These are phyloP conservation scores for Pseudoneurospora amorphoporcata DNA, from an alignment of 495 filamentous ascomycete genomes.

Conservation along the genomic window DNA sequence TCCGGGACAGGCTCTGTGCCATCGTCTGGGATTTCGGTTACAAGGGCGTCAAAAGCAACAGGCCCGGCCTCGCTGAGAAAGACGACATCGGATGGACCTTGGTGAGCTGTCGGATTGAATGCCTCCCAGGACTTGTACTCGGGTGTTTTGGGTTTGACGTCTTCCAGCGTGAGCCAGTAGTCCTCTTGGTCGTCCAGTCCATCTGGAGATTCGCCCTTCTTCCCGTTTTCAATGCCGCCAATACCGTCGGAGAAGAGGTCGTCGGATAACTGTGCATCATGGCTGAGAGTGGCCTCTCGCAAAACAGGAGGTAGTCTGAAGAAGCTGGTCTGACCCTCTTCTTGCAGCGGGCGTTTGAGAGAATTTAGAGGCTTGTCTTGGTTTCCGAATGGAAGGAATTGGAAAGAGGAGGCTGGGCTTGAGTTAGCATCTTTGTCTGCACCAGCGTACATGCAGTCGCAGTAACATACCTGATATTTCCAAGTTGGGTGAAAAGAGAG, in stretches of 20 bases:
- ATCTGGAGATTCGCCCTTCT: not conserved
- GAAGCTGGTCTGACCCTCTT: slow-evolving; percentile 14
- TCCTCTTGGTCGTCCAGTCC: slow-evolving; percentile 24
- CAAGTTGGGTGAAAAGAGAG: slow-evolving; percentile 17
- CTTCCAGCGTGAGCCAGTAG: slow-evolving; percentile 42
- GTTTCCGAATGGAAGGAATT: not conserved
- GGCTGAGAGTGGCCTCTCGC: slow-evolving; percentile 8
- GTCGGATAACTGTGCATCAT: not conserved
- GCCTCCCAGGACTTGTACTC: slow-evolving; percentile 64
- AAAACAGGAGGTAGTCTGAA: slow-evolving; percentile 31
- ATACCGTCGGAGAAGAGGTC: not conserved
- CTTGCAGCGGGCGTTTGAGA: not conserved
- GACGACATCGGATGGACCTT: slow-evolving; percentile 15
- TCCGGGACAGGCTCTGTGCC: slow-evolving; percentile 3
- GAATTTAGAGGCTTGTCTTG: not conserved
- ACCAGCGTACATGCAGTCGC: not conserved
- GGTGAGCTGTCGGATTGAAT: slow-evolving; percentile 41
- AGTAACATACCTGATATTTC: slow-evolving; percentile 11
- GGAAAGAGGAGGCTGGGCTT: not conserved
- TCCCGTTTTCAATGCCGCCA: slow-evolving; percentile 16
- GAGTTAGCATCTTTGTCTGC: not conserved
- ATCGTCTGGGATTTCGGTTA: slow-evolving; percentile 18
- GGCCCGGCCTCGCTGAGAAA: slow-evolving; percentile 76
- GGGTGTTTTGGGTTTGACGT: slow-evolving; percentile 18
- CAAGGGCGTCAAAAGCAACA: slow-evolving; percentile 57